Base-by-base conservation (phyloP, 257 asterid genomes). In the Verbascum thapsus region DNA sequence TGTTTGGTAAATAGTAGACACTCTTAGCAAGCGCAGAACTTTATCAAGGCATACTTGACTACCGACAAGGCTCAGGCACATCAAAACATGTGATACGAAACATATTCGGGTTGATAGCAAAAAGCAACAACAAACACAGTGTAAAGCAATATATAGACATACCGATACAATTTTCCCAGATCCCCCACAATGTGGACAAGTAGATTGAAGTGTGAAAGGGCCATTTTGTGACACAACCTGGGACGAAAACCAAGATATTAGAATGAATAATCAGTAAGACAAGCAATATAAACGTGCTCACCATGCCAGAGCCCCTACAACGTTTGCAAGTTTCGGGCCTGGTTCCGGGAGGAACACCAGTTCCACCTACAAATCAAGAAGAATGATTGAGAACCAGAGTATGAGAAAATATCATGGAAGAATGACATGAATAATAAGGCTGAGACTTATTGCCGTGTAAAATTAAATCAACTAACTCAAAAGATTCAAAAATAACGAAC, bases 341-440 rank as follows among this genome's bases (percentile, higher is more conserved):
- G 58, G 97, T 89, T 58, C 99, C 97, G 4, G 99, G 96, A 74
- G 99, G 99, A 66, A 92, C 97, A 11, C 99, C 99, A 56, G 83
- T 74, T 76, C 99, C 97, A 78, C 97, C 99, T 92, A 74, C 32
- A 68, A 44, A 66, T 67, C 63, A 58, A 42, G 45, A 67, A 65
- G 58, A 41, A 50, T 10, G 37, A 40, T 58, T 43, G 30, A 64
- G 55, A 23, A 66, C 42, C 15, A n/a, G 22, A 34, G 15, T 13
- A 43, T 30, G 38, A 68, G 50, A 55, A 66, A 68, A 53, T 26
- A 66, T 30, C 17, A 13, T 12, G 3, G 61, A 53, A 42, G 22
- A 26, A 70, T 30, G 1, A 20, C 37, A 18, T 8, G 50, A 53
- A 17, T 10, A 22, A 50, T 57, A 9, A 38, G 38, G 59, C 49